phyloP scores from a whole-genome alignment of 768 basidiomycete species.

The Russula lepida region DNA sequence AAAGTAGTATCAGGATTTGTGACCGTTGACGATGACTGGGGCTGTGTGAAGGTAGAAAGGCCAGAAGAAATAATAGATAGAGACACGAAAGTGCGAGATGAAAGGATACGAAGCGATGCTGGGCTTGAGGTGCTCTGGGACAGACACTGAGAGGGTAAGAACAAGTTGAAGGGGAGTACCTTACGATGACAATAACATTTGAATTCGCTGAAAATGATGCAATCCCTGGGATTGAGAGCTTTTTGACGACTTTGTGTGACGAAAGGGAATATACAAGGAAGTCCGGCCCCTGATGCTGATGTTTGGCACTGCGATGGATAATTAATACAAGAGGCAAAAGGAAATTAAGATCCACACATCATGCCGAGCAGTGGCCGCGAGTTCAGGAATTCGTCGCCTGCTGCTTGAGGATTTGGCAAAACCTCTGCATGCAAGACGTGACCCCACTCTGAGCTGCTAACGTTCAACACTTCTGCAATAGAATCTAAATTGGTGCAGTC shows the following conservation, averaged over 20 bases:
- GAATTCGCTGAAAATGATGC: slow-evolving; percentile 40
- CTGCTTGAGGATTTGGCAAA: slow-evolving; percentile 29
- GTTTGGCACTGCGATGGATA: slow-evolving; percentile 18
- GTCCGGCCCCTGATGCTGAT: slow-evolving; percentile 20
- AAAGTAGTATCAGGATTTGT: slow-evolving; percentile 32
- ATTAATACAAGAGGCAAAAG: background rate
- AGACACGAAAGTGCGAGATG: slow-evolving; percentile 42
- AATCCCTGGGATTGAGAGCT: slow-evolving; percentile 34
- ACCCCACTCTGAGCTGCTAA: slow-evolving; percentile 33
- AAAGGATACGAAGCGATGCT: slow-evolving; percentile 47
- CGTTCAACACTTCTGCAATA: slow-evolving; percentile 46
- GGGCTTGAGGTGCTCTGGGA: slow-evolving; percentile 50
- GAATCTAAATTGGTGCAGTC: slow-evolving; percentile 47
- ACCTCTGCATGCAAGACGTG: slow-evolving; percentile 34
- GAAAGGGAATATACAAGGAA: slow-evolving; percentile 41
- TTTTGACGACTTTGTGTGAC: slow-evolving; percentile 44
- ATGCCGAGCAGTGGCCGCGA: slow-evolving; percentile 31
- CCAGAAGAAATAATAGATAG: slow-evolving; percentile 43
- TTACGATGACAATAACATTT: slow-evolving; percentile 50
- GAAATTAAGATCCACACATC: slow-evolving; percentile 25
- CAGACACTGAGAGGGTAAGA: background rate
- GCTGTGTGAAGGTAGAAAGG: slow-evolving; percentile 39
- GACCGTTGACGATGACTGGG: slow-evolving; percentile 15
- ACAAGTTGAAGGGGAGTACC: slow-evolving; percentile 23
- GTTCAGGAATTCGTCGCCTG: slow-evolving; percentile 27